Base-by-base conservation (phyloP, 1,284 basidiomycete genomes). In the Trichosporon sp. region DNA sequence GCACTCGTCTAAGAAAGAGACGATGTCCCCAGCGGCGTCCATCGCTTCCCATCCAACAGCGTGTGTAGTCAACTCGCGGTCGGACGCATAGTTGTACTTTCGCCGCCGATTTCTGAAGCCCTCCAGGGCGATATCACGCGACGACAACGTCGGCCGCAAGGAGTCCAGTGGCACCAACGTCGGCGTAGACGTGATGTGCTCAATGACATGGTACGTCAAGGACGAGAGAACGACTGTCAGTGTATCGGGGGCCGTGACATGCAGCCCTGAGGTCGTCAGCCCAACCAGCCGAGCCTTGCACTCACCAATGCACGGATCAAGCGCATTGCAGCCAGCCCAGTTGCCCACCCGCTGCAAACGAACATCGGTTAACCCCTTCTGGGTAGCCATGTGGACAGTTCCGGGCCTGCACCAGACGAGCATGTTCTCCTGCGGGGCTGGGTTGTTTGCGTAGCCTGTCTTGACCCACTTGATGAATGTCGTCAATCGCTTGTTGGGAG, bases 281-380 rank as follows among this genome's bases (percentile, higher is more conserved):
- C 2, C 21, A 15, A 21, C 13, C 12, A 3, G 15, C 11, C 4
- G 5, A 7, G 15, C 38, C 23, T 7, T 1, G n/a, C 3, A 71
- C 80, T 65, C 29, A 81, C 81, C 77, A 15, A 79, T 70, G 65
- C 76, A 78, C 8, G 74, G 67, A 8, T 67, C 71, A 1, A 80
- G 64, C 0, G 71, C 73, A 62, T 78, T 81, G 23, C 76, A 76
- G 8, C 80, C 73, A 9, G 81, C 80, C 80, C 80, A 82, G 65
- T 79, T 76, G 12, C 81, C 81, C 3, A 80, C 73, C 38, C 73
- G 64, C 8, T 73, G 67, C 11, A 81, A 67, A 2, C 71, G 71
- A 3, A 77, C 32, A 3, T 32, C 23, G 15, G 27, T 18, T 13
- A 60, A n/a, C 6, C 56, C 56, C 2, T 29, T 62, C 38, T 69